Evolutionary conservation across 2,329 filamentous ascomycete species (phyloP).

Genomic region (Colletotrichum sp.): DNA sequence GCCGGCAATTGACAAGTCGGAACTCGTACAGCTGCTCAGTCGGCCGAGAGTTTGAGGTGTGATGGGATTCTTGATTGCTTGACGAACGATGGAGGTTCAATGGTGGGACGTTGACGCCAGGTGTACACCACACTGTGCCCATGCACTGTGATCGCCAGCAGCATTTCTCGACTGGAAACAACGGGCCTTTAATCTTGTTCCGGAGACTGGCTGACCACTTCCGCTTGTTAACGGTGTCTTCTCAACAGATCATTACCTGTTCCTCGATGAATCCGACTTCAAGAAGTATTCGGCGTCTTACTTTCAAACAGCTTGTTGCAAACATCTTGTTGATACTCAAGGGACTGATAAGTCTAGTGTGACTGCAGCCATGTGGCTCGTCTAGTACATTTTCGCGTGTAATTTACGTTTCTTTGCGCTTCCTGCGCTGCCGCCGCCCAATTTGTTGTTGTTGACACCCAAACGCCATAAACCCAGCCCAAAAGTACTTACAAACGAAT

Average conservation of each 20-base stretch:
- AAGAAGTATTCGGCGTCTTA: background rate
- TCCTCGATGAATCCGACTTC: background rate
- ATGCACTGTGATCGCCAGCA: background rate
- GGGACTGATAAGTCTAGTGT: background rate
- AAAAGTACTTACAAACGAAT: conserved; percentile 51
- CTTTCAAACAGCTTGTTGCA: background rate
- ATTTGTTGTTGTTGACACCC: background rate
- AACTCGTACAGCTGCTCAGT: background rate
- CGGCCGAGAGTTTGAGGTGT: background rate
- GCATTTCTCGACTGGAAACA: background rate
- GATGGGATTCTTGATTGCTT: background rate
- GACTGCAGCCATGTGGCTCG: background rate
- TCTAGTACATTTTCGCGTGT: background rate
- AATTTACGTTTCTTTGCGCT: background rate
- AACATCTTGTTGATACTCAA: background rate
- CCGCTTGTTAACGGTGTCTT: background rate
- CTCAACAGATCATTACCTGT: background rate
- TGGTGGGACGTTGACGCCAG: background rate
- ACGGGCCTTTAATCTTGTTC: background rate
- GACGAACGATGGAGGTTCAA: background rate
- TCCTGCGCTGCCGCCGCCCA: background rate
- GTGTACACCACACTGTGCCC: background rate
- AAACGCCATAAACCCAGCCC: conserved; percentile 16
- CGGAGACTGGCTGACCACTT: background rate
- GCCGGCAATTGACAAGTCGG: background rate